Conservation (phyloP, 192 early-diverging fungal species). For the Gamsiella multidivaricata region DNA sequence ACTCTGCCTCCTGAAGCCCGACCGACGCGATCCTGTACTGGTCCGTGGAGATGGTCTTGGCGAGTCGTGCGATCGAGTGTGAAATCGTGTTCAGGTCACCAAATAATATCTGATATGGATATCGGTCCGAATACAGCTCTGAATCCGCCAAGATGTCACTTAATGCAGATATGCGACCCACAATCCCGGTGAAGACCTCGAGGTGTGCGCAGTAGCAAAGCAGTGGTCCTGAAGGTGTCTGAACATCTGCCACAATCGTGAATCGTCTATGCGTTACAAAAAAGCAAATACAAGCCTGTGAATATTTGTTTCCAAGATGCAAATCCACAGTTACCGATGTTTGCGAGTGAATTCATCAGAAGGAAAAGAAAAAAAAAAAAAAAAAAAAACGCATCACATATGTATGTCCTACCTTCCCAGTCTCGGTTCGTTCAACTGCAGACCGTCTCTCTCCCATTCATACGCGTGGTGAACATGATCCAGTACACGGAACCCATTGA, state of each 20-base stretch:
- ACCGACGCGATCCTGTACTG: conserved; percentile 72
- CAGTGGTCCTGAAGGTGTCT: conserved; percentile 61
- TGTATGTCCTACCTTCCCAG: conserved; percentile 60
- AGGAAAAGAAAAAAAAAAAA: not conserved
- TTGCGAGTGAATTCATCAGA: not conserved
- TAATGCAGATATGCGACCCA: conserved; percentile 73
- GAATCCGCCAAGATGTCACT: conserved; percentile 78
- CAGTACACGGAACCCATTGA: conserved; percentile 67
- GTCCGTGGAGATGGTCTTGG: conserved; percentile 70
- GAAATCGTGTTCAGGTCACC: conserved; percentile 86
- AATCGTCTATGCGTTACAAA: conserved; percentile 59
- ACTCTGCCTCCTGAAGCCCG: conserved; percentile 73
- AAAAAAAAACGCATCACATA: not conserved
- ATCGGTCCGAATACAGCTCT: conserved; percentile 23
- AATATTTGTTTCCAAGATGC: not conserved
- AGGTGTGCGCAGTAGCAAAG: conserved; percentile 81
- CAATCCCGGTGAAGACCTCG: conserved; percentile 80
- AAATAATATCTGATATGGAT: conserved; percentile 77
- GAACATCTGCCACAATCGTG: conserved; percentile 70
- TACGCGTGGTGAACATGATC: conserved; percentile 76
- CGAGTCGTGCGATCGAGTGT: conserved; percentile 78
- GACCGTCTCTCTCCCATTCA: conserved; percentile 76
- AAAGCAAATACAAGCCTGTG: not conserved
- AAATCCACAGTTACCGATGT: too few species aligned
- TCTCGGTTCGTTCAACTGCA: conserved; percentile 71